Base-by-base conservation (phyloP, 2,329 filamentous ascomycete species). In the Apiospora marii region DNA sequence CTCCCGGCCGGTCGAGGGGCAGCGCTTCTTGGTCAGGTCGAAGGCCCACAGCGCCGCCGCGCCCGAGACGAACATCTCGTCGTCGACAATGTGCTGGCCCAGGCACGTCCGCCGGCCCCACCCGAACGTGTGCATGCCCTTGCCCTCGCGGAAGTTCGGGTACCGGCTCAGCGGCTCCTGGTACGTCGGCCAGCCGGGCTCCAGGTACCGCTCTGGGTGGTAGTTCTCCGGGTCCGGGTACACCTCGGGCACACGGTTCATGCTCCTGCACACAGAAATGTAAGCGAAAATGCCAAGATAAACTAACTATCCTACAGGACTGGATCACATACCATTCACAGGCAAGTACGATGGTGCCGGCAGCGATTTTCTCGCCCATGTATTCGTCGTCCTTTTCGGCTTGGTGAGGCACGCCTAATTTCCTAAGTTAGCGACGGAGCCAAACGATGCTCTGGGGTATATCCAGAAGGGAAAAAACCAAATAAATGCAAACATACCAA, bases 181-280 rank as follows among this genome's bases (percentile, higher is more conserved):
- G 82, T 88, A 92, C 0, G 90, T 91, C 0, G 91, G 91, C 85
- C 87, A 92, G 27, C 82, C 83, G n/a, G 87, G 81, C 75, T 91
- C 87, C 14, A 93, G 85, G 84, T 89, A 93, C 51, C 91, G 86
- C 75, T 91, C 90, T 0, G 91, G 90, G 41, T 85, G 87, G 81
- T 87, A 92, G 75, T 82, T 85, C 68, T 92, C 89, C n/a, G 89
- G 88, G 76, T 92, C 88, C 1, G 90, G 90, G 77, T 92, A 93
- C 71, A 86, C 87, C 48, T 81, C 81, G 1, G 87, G 84, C 74
- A 92, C 89, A 61, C 89, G 87, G 78, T 89, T 87, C 78, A 91
- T 87, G 64, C 85, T 85, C 85, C 87, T 89, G 70, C 27, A 4
- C 37, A 10, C 37, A 37, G 3, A 37, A 6, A 8, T 22, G 53